Percentiles rank a stretch among this genome's conserved stretches.
Conservation (phyloP, 495 filamentous ascomycete species). For the Neurospora sp. region DNA sequence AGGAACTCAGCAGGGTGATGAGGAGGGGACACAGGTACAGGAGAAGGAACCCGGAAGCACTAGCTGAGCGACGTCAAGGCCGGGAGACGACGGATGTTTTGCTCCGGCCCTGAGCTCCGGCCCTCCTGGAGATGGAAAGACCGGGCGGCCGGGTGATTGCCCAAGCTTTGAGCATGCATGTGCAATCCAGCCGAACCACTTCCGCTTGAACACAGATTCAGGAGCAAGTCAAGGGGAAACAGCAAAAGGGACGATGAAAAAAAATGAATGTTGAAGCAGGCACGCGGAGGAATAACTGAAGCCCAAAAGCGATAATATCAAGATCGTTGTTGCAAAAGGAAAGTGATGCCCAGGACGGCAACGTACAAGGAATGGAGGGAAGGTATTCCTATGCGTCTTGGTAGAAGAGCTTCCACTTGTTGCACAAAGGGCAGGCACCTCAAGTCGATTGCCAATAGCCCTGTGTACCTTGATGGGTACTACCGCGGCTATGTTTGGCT, state of each 20-base stretch:
- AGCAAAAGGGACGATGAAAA: not conserved
- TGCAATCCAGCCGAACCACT: not conserved
- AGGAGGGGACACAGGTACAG: not conserved
- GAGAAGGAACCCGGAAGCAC: not conserved
- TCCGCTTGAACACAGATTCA: not conserved
- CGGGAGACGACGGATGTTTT: not conserved
- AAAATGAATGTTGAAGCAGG: not conserved
- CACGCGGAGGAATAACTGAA: not conserved
- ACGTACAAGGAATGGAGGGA: not conserved
- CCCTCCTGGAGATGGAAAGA: not conserved
- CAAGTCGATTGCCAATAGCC: not conserved
- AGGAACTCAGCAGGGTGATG: not conserved
- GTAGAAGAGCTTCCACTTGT: not conserved
- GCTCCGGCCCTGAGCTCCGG: constrained; percentile 12
- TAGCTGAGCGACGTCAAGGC: not conserved
- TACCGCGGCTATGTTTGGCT: not conserved
- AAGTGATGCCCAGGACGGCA: not conserved
- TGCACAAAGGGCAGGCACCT: not conserved
- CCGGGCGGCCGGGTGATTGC: not conserved
- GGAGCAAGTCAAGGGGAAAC: not conserved
- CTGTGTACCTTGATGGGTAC: not conserved
- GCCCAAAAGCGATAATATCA: not conserved
- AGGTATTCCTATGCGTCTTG: not conserved
- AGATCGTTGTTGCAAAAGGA: not conserved
- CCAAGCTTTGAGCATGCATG: not conserved